Evolutionary conservation across 164 flowering plant species (phyloP).

Genomic region (Aristolochia contorta): DNA sequence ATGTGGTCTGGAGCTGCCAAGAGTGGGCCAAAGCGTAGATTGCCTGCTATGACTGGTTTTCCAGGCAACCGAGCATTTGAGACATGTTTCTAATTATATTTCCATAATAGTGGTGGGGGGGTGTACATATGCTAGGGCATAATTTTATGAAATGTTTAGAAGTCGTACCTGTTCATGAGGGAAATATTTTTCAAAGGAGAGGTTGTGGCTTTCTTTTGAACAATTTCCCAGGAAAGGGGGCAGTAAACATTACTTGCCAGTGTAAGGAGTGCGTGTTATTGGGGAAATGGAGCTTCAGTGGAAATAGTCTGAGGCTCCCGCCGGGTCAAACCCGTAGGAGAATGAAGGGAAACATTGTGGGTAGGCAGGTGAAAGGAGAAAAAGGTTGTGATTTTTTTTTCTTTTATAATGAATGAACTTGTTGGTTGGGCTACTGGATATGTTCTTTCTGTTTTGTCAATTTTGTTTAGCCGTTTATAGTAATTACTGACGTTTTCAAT

Average conservation of each 20-base stretch:
- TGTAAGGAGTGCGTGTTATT: too few relatives aligned
- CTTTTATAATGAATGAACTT: too few relatives aligned
- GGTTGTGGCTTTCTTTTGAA: constrained; percentile 12
- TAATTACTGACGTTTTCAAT: too few relatives aligned
- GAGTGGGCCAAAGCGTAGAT: constrained; percentile 10
- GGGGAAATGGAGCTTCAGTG: too few relatives aligned
- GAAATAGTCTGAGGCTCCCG: too few relatives aligned
- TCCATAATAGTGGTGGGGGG: neutral
- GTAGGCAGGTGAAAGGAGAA: neutral
- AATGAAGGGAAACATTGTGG: neutral
- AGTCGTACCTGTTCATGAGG: neutral
- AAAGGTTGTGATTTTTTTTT: too few relatives aligned
- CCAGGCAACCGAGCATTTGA: constrained; percentile 1
- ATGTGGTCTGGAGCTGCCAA: constrained; percentile 13
- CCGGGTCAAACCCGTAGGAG: too few relatives aligned
- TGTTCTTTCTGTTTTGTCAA: too few relatives aligned
- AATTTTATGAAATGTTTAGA: neutral
- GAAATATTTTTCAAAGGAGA: constrained; percentile 7
- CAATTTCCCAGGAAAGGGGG: neutral
- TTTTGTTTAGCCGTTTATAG: too few relatives aligned
- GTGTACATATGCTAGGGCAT: constrained; percentile 1
- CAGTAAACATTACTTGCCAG: neutral
- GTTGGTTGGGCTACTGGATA: too few relatives aligned
- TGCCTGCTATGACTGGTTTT: constrained; percentile 24
- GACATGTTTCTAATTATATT: neutral